phyloP scores from a whole-genome alignment of 352 stramenopile species.

The Phytopythium delawarense region DNA sequence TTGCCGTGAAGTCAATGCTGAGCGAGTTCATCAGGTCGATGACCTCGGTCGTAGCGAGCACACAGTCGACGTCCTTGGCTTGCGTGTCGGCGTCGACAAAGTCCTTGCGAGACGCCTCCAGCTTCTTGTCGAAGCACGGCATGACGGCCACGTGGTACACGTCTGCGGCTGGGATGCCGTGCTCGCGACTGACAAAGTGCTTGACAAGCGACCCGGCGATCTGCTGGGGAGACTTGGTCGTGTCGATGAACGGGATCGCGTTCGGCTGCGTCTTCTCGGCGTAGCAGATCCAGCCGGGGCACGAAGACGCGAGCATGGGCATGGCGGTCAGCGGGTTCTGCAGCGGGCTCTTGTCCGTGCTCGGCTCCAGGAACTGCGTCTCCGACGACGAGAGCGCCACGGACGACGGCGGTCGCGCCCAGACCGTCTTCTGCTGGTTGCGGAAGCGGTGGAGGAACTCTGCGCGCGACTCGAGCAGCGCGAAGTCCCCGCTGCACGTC shows the following conservation, averaged over 20 bases:
- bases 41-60: constrained; percentile 87
- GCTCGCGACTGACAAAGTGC: constrained; percentile 63
- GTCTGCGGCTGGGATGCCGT: constrained; percentile 40
- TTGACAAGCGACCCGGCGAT: constrained; percentile 89
- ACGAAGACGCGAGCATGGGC: constrained; percentile 95
- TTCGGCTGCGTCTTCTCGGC: constrained; percentile 96
- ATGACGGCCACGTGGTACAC: constrained; percentile 96
- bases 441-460: constrained; percentile 87
- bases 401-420: constrained; percentile 60
- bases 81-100: constrained; percentile 64
- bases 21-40: constrained; percentile 63
- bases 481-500: constrained; percentile 88
- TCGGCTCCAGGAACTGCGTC: constrained; percentile 65
- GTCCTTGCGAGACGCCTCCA: constrained; percentile 94
- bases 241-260: constrained; percentile 93
- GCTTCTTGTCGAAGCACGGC: constrained; percentile 99
- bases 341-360: constrained; percentile 39
- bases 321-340: constrained; percentile 68
- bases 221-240: constrained; percentile 94
- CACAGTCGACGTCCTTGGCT: constrained; percentile 92
- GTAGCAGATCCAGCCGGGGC: constrained; percentile 97
- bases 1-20: constrained; percentile 55
- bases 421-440: constrained; percentile 73
- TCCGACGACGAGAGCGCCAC: constrained; percentile 61
- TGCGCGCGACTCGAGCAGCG: constrained; percentile 90